Base-by-base conservation (phyloP, 768 basidiomycete genomes). In the Mycena maculata region DNA sequence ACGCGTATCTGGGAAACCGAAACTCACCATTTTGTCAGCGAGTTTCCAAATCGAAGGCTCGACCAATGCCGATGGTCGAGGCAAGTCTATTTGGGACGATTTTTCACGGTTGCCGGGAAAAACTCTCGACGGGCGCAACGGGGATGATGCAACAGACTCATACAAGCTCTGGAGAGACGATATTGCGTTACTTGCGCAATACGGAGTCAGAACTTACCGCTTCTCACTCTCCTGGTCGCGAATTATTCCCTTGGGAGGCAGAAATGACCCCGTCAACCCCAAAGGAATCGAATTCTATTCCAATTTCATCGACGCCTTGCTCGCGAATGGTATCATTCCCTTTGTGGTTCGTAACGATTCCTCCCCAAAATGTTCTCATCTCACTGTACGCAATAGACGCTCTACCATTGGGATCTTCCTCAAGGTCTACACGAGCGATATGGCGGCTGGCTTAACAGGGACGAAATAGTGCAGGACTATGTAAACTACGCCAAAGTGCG, bases 331-430 rank as follows among this genome's bases (percentile, higher is more conserved):
- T 4, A 92, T 93, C 73, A 84, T 81, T 2, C 90, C 90, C 10
- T 92, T 92, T 70, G 87, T 90, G 57, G 90, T 89, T 71, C 45
- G 87, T 84, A 42, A 6, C 22, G 56, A 30, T 23, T 30, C 31
- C 20, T 25, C 30, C 16, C 61, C 45, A 39, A 63, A 31, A 31
- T 23, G 44, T 42, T 47, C 44, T 57, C 38, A 57, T 49, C 49
- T 60, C 50, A 64, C 33, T 5, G 22, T 27, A n/a, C 23, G 42
- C 58, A 59, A 12, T 67, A 91, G 88, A 92, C 89, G 0, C 77
- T 92, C 38, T 90, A 91, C 73, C 91, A 90, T 75, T 93, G 92
- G 92, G 92, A 93, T 73, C 84, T 93, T 12, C 92, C 92, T 12
- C 89, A 91, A 73, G 88, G 79, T 23, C 84, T 95, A 41, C 87